phyloP scores from a whole-genome alignment of 2,329 filamentous ascomycete species.

The Fusarium nurragi region DNA sequence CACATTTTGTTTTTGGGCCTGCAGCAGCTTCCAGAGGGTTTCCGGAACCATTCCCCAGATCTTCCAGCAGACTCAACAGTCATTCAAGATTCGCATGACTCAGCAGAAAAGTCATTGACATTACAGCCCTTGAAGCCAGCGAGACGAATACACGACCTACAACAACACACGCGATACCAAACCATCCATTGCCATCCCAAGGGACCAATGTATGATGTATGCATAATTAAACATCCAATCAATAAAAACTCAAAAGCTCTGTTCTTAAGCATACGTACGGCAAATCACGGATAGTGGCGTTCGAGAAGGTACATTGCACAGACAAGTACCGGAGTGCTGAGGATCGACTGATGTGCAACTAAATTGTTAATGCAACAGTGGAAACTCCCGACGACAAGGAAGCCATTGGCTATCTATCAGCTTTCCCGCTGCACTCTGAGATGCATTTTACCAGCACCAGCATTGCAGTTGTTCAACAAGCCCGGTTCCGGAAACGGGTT shows the following conservation, averaged over 20 bases:
- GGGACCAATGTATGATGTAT: too few species aligned
- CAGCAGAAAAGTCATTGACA: too few species aligned
- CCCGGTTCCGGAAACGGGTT: background rate
- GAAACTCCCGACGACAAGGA: constrained; percentile 24
- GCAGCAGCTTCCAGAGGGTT: background rate
- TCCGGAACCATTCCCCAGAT: background rate
- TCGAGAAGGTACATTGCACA: constrained; percentile 3
- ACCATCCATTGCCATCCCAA: too few species aligned
- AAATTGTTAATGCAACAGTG: constrained; percentile 12
- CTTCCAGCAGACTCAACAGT: background rate
- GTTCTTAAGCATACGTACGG: background rate
- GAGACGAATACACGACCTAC: background rate
- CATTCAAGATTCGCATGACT: too few species aligned
- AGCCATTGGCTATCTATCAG: background rate
- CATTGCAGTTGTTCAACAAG: background rate
- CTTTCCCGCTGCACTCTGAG: background rate
- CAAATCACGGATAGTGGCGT: background rate
- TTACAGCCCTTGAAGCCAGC: too few species aligned
- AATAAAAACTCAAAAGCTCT: background rate
- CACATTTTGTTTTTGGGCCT: constrained; percentile 22
- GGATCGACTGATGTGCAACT: constrained; percentile 27
- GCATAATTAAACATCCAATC: too few species aligned
- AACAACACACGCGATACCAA: background rate
- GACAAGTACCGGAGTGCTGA: constrained; percentile 7
- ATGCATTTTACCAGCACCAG: background rate